Percentiles rank a stretch among this genome's conserved stretches.
These are phyloP conservation scores for Tetrahymena borealis DNA, from an alignment of 73 alveolate species.

Conservation along the genomic window DNA sequence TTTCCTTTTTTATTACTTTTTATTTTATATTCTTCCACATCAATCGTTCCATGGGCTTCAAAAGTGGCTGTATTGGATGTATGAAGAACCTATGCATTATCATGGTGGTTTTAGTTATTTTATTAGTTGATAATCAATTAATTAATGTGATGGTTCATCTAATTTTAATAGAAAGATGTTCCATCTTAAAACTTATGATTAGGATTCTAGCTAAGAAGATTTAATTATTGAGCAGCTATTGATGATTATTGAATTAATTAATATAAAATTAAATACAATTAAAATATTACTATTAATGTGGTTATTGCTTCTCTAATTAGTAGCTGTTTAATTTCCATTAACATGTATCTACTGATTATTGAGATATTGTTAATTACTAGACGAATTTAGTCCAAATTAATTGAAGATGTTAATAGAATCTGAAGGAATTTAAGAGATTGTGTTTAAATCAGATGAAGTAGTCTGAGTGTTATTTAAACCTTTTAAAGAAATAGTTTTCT, in stretches of 20 bases:
- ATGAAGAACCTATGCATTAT: neutral
- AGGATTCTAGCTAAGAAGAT: neutral
- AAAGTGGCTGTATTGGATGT: neutral
- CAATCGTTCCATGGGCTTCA: neutral
- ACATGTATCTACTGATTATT: neutral
- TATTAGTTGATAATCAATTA: neutral
- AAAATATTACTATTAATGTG: neutral
- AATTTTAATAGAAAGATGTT: neutral
- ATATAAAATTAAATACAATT: neutral
- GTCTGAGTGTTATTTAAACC: neutral
- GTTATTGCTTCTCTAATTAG: neutral
- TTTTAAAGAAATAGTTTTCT: neutral
- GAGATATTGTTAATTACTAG: neutral
- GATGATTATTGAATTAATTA: neutral
- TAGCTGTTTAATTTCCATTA: neutral
- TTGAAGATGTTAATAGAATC: neutral
- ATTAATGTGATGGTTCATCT: neutral
- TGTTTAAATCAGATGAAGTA: neutral
- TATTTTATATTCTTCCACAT: neutral
- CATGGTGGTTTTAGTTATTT: neutral
- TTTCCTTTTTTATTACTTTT: neutral
- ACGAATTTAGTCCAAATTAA: neutral
- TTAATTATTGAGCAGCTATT: neutral
- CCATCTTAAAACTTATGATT: neutral
- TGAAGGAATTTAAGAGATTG: neutral